Conservation (phyloP, 2,329 filamentous ascomycete species). For the Zymoseptoria brevis region DNA sequence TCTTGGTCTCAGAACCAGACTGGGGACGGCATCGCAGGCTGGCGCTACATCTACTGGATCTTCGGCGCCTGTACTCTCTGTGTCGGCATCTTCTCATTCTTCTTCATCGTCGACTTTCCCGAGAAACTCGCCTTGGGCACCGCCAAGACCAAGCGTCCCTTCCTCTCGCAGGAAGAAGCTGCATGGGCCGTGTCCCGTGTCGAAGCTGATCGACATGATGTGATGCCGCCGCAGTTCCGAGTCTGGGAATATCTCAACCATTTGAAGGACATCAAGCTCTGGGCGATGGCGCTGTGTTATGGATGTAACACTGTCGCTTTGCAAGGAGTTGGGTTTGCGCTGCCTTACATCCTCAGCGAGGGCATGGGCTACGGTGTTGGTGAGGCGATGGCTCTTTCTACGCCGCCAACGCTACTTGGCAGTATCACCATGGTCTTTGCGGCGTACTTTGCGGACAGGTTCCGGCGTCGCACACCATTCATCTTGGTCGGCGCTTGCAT, state of each 20-base stretch:
- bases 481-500: slow-evolving; percentile 11
- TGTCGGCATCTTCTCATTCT: not conserved
- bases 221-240: slow-evolving; percentile 5
- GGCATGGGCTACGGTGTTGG: slow-evolving; percentile 35
- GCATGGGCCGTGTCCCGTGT: slow-evolving; percentile 7
- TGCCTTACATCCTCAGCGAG: slow-evolving; percentile 8
- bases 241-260: slow-evolving; percentile 1
- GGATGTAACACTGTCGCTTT: not conserved
- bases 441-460: slow-evolving; percentile 22
- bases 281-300: slow-evolving; percentile 4
- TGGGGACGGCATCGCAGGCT: slow-evolving; percentile 11
- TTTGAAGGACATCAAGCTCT: slow-evolving; percentile 4
- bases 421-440: slow-evolving; percentile 16
- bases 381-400: slow-evolving; percentile 38
- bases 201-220: slow-evolving; percentile 8
- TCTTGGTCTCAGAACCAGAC: slow-evolving; percentile 25
- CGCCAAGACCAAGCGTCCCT: not conserved
- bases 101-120: slow-evolving; percentile 9
- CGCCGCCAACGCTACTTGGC: slow-evolving; percentile 35
- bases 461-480: slow-evolving; percentile 20
- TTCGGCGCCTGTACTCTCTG: slow-evolving; percentile 3
- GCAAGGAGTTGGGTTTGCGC: slow-evolving; percentile 7
- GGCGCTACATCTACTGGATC: slow-evolving; percentile 14
- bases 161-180: slow-evolving; percentile 6
- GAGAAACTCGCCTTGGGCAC: slow-evolving; percentile 5